Base-by-base conservation (phyloP, 1,139 yeast species). In the Hemisphaericaspora subhashii region DNA sequence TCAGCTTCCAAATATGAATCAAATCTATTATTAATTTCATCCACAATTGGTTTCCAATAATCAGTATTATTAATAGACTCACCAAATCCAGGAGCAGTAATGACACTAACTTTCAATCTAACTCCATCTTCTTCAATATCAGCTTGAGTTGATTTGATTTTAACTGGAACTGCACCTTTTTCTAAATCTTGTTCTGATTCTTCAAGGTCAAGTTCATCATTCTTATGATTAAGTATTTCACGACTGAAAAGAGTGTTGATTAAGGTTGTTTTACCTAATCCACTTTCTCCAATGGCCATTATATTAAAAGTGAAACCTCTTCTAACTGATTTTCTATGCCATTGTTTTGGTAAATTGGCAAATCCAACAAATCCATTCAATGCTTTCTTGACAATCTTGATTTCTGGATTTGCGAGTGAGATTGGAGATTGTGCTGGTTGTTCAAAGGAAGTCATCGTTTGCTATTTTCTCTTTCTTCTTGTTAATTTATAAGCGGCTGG, bases 331-430 rank as follows among this genome's bases (percentile, higher is more conserved):
- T 87, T 89, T 66, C 96, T 81, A 68, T 92, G 98, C 97, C 98
- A 92, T 72, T 94, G 99, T 62, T 90, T 92, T 43, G 99, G 99
- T 57, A 94, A 76, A 66, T 90, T 94, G 52, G 98, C 96, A 66
- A 94, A 92, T 3, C 99, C 99, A 43, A 94, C 98, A 61, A 85
- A 90, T 5, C 96, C 95, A 51, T 83, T 86, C 53, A 90, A 79
- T 57, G 87, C 87, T 52, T 95, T 83, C 54, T 85, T 84, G 54
- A 88, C 80, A 44, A 88, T 72, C 56, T 75, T 77, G 39, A 75
- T 64, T 33, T 75, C 80, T 41, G 58, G 68, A 18, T 17, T 36
- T 56, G 57, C 37, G 47, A 29, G 13, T 17, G 23, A 11, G 11
- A 29, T 10, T 9, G 32, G 32, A 7, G 32, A 29, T 29, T 29